Conservation (phyloP, 2,329 filamentous ascomycete species). For the Trichoderma semiorbis region DNA sequence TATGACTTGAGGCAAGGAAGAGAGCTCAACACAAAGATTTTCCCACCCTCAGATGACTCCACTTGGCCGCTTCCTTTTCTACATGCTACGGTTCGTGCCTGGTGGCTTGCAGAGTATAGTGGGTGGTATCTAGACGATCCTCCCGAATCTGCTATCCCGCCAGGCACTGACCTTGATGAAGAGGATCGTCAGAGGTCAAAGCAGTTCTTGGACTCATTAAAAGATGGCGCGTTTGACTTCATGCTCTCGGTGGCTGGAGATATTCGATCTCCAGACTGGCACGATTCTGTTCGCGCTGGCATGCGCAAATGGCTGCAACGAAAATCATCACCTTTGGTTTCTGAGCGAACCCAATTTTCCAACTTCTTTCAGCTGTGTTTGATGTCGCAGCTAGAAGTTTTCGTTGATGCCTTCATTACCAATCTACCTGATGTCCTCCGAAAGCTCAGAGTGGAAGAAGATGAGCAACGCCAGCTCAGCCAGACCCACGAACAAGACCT, state of each 20-base stretch:
- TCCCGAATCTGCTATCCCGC: conserved; percentile 52
- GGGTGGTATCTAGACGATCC: conserved; percentile 79
- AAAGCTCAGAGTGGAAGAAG: conserved; percentile 81
- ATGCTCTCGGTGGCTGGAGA: conserved; percentile 81
- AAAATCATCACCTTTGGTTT: conserved; percentile 66
- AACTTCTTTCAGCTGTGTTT: conserved; percentile 68
- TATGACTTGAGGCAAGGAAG: conserved; percentile 66
- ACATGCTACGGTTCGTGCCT: conserved; percentile 72
- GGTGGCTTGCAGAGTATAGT: conserved; percentile 93
- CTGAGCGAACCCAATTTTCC: conserved; percentile 67
- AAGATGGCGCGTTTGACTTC: conserved; percentile 90
- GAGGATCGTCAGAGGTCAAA: conserved; percentile 70
- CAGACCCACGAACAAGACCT: conserved; percentile 64
- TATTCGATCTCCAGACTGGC: conserved; percentile 76
- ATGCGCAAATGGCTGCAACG: conserved; percentile 80
- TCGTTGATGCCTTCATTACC: conserved; percentile 88
- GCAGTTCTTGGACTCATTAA: conserved; percentile 71
- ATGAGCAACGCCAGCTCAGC: conserved; percentile 73
- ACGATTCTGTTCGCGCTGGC: conserved; percentile 79
- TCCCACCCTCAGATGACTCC: conserved; percentile 62
- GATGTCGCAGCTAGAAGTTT: conserved; percentile 79
- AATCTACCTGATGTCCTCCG: conserved; percentile 92
- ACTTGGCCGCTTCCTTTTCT: conserved; percentile 72
- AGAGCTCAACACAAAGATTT: conserved; percentile 65
- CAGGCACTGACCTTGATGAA: conserved; percentile 61